These are phyloP conservation scores for Fusarium paranaense DNA, from an alignment of 2,329 filamentous ascomycete genomes.

Conservation along the genomic window DNA sequence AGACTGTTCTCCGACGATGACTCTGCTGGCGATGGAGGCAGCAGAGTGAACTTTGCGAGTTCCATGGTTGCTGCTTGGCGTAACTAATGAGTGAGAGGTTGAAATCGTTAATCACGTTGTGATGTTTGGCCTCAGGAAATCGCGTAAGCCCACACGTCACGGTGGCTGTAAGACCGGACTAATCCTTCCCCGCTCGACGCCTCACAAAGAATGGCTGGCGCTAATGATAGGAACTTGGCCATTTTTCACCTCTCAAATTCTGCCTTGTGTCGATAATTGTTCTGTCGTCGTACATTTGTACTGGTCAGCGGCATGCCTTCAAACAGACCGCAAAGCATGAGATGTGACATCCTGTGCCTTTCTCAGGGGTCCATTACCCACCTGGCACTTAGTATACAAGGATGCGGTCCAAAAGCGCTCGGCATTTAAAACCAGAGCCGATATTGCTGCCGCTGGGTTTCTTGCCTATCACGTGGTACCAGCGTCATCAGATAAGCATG, in stretches of 20 bases:
- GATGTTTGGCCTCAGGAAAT: neutral
- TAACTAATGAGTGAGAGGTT: neutral
- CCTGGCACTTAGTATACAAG: neutral
- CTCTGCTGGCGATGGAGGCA: neutral
- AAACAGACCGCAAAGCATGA: neutral
- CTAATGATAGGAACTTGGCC: neutral
- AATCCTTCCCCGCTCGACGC: conserved; percentile 15
- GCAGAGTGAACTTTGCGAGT: neutral
- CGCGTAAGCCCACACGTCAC: neutral
- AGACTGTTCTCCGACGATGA: neutral
- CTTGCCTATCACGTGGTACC: neutral
- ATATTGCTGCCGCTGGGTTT: neutral
- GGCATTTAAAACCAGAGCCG: neutral
- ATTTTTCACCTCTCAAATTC: neutral
- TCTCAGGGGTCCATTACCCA: neutral
- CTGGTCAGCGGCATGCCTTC: neutral
- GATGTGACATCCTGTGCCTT: neutral
- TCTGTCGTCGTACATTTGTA: neutral
- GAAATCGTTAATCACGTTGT: neutral
- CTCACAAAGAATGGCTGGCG: neutral
- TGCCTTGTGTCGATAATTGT: neutral
- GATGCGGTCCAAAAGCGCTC: neutral
- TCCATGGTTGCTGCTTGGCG: neutral
- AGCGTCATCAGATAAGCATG: neutral
- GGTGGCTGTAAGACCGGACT: conserved; percentile 21